Evolutionary conservation across 352 stramenopile genomes (phyloP), one percentile per base, ranked within the genome.

Genomic region (Plasmopara viticola): DNA sequence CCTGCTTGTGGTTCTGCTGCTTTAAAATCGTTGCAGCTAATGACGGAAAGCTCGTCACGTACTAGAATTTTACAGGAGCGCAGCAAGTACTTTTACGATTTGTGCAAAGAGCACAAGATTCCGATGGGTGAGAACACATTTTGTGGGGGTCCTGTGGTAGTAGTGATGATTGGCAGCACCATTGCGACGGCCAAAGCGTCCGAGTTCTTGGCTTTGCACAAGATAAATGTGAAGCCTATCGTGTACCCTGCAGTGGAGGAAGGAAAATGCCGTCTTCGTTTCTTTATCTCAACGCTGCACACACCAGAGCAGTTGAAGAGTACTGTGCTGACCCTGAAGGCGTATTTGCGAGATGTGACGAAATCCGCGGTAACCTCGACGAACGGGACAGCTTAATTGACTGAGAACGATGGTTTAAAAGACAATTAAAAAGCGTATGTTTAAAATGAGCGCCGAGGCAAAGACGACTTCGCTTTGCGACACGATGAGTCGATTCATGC

Each of bases 231-330:
- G 33, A 94, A 90, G 56, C 79, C 84, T 7, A 91, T 90, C 47
- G 82, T 94, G 56, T 84, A 94, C 48, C 84, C 84, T 38, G 84
- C 84, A 0, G 84, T 94, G 28, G 84, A 90, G 44, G 80, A 89
- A 56, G 84, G 84, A 44, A 89, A 92, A 54, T 88, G 79, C 41
- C 75, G 84, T 38, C 57, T 94, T 37, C 81, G 84, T 15, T 94
- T 94, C 53, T 94, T 94, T 59, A 88, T 94, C 47, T 91, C 78
- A 43, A 74, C 77, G 14, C 56, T 87, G 31, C 80, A 92, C 61
- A 83, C 71, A 17, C 74, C 77, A 44, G 68, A 74, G 53, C 74
- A 92, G 53, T 60, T 94, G 28, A 67, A 87, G 37, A 66, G 78
- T 39, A 69, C 81, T 0, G 71, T 89, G 20, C 20, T 25, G 20